phyloP scores from a whole-genome alignment of 305 asterid species.

The Lippia alba region DNA sequence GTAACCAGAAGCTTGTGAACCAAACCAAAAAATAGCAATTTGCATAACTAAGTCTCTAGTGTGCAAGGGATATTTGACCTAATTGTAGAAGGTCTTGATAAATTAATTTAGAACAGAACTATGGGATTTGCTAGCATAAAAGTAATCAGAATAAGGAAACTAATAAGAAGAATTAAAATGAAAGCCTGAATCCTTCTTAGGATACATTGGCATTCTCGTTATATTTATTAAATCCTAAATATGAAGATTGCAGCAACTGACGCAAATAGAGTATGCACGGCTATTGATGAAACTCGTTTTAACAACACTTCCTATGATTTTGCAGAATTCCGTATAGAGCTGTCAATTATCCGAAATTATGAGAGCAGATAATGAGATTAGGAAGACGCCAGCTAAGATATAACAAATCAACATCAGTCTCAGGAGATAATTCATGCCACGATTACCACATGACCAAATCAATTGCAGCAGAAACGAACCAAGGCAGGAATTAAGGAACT shows the following conservation, averaged over 20 bases:
- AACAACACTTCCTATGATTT: not conserved
- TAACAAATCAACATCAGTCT: no score
- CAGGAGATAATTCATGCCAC: no score
- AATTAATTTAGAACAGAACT: not conserved
- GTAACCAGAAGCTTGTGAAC: not conserved
- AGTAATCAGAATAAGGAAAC: not conserved
- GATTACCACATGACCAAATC: not conserved
- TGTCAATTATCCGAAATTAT: not conserved
- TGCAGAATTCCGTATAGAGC: not conserved
- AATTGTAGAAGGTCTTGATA: not conserved
- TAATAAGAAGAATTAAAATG: not conserved
- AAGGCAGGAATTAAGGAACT: not conserved
- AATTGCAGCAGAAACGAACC: not conserved
- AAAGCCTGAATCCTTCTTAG: not conserved
- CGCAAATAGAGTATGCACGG: not conserved
- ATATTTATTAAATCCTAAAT: not conserved
- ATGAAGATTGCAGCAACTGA: not conserved
- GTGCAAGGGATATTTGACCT: not conserved
- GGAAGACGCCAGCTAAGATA: not conserved
- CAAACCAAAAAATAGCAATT: not conserved
- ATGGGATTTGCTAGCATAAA: not conserved
- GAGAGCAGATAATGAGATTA: not conserved
- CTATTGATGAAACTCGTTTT: not conserved
- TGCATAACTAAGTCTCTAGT: not conserved
- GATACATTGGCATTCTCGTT: not conserved